phyloP scores from a whole-genome alignment of 176 grass and related monocot genomes.

The Microstegium vimineum region DNA sequence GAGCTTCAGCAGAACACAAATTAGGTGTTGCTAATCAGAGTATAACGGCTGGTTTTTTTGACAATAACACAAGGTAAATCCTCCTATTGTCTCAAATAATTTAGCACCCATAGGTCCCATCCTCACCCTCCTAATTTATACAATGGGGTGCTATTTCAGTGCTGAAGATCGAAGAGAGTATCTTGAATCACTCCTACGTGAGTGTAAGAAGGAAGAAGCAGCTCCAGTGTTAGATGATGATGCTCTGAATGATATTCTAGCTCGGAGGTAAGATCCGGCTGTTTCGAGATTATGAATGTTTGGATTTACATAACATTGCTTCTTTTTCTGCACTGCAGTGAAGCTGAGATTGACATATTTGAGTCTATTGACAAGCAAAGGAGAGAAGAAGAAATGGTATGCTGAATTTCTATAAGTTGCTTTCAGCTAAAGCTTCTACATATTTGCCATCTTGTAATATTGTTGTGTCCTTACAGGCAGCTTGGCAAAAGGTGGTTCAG shows the following conservation, averaged over 20 bases:
- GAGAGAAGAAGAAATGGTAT: constrained; percentile 77
- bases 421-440: not conserved
- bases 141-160: constrained; percentile 46
- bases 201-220: constrained; percentile 97
- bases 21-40: constrained; percentile 99
- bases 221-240: constrained; percentile 88
- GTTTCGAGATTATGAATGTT: not conserved
- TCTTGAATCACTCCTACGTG: constrained; percentile 89
- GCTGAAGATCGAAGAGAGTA: constrained; percentile 97
- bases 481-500: constrained; percentile 70
- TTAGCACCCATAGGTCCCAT: not conserved
- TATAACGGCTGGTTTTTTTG: constrained; percentile 99
- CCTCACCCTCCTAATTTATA: constrained; percentile 7
- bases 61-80: constrained; percentile 94
- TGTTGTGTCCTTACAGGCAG: constrained; percentile 43
- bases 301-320: not conserved
- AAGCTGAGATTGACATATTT: constrained; percentile 95
- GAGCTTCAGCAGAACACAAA: constrained; percentile 99
- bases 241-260: constrained; percentile 90
- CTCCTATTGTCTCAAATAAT: not conserved
- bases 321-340: constrained; percentile 41
- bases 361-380: constrained; percentile 96
- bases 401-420: constrained; percentile 23
- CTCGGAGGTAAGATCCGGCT: constrained; percentile 59
- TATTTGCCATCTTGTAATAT: not conserved